Percentiles rank a stretch among this genome's conserved stretches.
These are phyloP conservation scores for Citrus hindsii DNA, from an alignment of 345 rosid species.

Conservation along the genomic window DNA sequence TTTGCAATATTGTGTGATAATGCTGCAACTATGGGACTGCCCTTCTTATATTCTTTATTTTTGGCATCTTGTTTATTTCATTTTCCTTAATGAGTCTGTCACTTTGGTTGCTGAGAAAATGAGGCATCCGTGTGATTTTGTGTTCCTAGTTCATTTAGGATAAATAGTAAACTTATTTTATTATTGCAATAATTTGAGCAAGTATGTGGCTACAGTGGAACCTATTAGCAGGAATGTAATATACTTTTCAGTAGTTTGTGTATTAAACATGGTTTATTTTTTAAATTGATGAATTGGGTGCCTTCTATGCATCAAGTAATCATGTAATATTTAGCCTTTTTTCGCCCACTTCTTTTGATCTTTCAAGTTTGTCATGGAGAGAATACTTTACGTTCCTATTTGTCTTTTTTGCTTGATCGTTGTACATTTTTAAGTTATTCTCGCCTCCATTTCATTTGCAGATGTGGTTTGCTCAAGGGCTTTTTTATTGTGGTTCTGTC, in stretches of 20 bases:
- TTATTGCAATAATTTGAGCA: not conserved
- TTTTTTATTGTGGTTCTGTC: slow-evolving; percentile 47
- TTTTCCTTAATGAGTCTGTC: not conserved
- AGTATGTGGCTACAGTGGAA: not conserved
- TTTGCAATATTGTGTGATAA: not conserved
- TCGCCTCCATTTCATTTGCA: not conserved
- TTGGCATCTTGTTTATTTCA: not conserved
- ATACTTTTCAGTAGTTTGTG: not conserved
- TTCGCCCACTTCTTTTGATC: too few relatives aligned
- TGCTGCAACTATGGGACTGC: not conserved
- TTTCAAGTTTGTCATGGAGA: not conserved
- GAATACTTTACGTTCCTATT: not conserved
- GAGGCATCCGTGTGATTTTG: not conserved
- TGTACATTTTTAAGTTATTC: not conserved
- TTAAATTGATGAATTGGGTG: not conserved
- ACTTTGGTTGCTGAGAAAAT: not conserved
- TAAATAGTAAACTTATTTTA: not conserved
- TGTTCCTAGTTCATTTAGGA: not conserved
- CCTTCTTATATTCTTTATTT: not conserved
- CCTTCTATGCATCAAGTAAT: not conserved
- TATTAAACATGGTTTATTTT: not conserved
- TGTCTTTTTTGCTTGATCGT: not conserved
- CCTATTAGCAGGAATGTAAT: slow-evolving; percentile 1
- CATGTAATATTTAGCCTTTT: not conserved
- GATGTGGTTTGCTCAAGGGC: slow-evolving; percentile 45